Evolutionary conservation across 116 monocot species (phyloP), one percentile per base, ranked within the genome.

Genomic region (Trichopus zeylanicus): DNA sequence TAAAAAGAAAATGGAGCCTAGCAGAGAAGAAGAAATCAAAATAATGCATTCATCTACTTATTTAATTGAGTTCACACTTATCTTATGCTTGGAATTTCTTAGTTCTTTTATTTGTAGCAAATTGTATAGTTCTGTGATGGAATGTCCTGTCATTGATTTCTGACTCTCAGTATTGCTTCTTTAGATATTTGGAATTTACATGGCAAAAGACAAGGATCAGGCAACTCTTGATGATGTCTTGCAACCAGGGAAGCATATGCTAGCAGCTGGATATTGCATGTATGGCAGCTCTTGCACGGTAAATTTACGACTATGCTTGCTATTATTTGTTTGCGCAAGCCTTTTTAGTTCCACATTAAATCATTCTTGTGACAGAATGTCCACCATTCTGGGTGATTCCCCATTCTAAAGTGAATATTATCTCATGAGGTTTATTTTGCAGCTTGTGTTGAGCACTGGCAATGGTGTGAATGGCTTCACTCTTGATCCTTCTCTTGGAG

Each of bases 231-330:
- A 84, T 37, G 97, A 97, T 66, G 91, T 91, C 2, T 33, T 97
- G 61, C 97, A 91, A 66, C 80, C 98, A 42, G 91, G 98, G 23
- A 88, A 66, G 25, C 42, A 82, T 59, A 91, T 98, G 91, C 19
- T 98, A 47, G 98, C 98, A 31, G 98, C 91, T 69, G 98, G 98
- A 6, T 98, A 98, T 70, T 98, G 98, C 74, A 91, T 98, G 88
- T 98, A 98, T 66, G 91, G 91, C 16, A 98, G 98, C 60, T 98
- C 88, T 54, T 97, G 91, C 71, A 84, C 77, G 78, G 97, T 97
- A 90, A 74, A 26, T 6, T 9, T 6, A 30, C 16, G 33, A 39
- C 26, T 31, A 59, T 11, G 5, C 25, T 13, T 1, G 26, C 9
- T 12, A 53, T 9, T 53, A 27, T 16, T 51, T 51, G 3, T 20